Conservation (phyloP, 1,284 basidiomycete genomes). For the Apiotrichum sp. region DNA sequence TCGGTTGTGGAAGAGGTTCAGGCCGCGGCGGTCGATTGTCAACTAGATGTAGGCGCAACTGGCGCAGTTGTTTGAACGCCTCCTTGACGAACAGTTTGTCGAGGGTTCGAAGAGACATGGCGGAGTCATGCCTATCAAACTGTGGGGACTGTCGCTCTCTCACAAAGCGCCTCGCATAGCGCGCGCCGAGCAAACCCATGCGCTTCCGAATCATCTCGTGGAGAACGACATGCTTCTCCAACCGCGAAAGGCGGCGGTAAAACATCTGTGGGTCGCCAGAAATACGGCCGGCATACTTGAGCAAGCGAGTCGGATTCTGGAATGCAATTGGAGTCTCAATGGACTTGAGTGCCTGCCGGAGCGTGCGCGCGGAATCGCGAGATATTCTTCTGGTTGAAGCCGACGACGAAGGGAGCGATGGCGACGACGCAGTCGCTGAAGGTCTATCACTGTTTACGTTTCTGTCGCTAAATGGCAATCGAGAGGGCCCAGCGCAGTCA, state of each 20-base stretch:
- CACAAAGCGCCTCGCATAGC: conserved; percentile 1
- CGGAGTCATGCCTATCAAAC: too few species aligned
- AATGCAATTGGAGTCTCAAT: neutral
- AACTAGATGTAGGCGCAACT: too few species aligned
- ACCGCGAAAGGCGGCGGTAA: conserved; percentile 13
- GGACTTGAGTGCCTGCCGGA: neutral
- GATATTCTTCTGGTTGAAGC: neutral
- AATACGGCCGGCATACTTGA: neutral
- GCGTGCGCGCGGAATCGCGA: conserved; percentile 1
- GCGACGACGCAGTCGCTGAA: neutral
- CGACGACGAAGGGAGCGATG: neutral
- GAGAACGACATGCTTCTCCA: conserved; percentile 25
- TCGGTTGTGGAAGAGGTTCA: conserved; percentile 8
- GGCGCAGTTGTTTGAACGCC: too few species aligned
- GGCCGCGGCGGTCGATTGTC: neutral
- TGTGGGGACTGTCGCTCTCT: neutral
- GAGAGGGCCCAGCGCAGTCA: too few species aligned
- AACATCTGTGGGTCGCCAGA: neutral
- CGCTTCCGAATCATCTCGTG: conserved; percentile 27
- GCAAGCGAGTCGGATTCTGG: neutral
- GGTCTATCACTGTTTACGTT: too few species aligned
- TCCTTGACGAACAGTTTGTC: too few species aligned
- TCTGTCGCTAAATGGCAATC: too few species aligned
- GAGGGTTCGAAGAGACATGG: too few species aligned
- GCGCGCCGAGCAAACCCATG: neutral